These are phyloP conservation scores for Hyphodiscus sp. DNA, from an alignment of 2,329 filamentous ascomycete species.

Conservation along the genomic window DNA sequence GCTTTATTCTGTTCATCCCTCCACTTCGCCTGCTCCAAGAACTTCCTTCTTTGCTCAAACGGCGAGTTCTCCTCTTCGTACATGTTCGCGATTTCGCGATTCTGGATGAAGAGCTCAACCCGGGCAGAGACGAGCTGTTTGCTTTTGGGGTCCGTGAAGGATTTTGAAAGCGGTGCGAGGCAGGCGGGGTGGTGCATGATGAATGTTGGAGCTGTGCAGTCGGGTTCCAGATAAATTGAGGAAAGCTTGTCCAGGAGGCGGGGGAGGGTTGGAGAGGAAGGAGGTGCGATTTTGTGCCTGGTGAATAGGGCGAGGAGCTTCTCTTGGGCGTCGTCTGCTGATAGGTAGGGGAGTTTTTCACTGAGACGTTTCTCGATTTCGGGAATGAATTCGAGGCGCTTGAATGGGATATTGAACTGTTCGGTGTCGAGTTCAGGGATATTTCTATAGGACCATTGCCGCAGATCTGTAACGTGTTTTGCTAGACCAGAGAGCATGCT, in stretches of 20 bases:
- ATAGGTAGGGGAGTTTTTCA: slow-evolving; percentile 33
- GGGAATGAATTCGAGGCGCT: slow-evolving; percentile 73
- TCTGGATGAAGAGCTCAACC: slow-evolving; percentile 76
- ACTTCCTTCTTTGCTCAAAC: slow-evolving; percentile 77
- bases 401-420: slow-evolving; percentile 50
- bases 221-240: slow-evolving; percentile 69
- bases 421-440: slow-evolving; percentile 43
- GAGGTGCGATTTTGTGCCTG: slow-evolving; percentile 41
- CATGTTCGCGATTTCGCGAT: slow-evolving; percentile 85
- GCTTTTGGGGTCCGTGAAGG: slow-evolving; percentile 65
- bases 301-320: slow-evolving; percentile 51
- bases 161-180: slow-evolving; percentile 88
- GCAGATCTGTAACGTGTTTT: slow-evolving; percentile 41
- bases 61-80: slow-evolving; percentile 98
- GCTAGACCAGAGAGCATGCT: slow-evolving; percentile 57
- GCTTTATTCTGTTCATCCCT: slow-evolving; percentile 29
- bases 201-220: slow-evolving; percentile 68
- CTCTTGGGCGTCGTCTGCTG: slow-evolving; percentile 44
- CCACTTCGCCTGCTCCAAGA: slow-evolving; percentile 51
- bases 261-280: slow-evolving; percentile 50
- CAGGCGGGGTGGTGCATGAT: slow-evolving; percentile 85
- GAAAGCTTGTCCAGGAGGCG: slow-evolving; percentile 79
- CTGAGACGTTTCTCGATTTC: slow-evolving; percentile 65
- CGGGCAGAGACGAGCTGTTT: slow-evolving; percentile 72
- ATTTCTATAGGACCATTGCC: slow-evolving; percentile 38